A percentile compares a stretch with the other conserved stretches of the same genome.
Evolutionary conservation across 352 stramenopile species (phyloP).

Genomic region (Thalassiosira exigua): DNA sequence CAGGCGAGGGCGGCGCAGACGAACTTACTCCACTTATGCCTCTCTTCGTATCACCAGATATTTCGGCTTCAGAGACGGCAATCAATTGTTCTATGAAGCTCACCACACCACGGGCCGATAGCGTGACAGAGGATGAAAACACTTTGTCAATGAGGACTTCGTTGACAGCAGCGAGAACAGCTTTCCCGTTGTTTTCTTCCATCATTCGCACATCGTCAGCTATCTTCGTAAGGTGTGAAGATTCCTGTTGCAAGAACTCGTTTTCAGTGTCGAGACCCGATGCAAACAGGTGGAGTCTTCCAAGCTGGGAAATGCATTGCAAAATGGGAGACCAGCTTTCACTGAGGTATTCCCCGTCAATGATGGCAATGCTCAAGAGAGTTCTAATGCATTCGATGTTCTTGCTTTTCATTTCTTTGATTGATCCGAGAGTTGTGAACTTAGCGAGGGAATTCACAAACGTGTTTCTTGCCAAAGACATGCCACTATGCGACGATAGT

Average conservation of each 20-base stretch:
- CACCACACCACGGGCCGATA: slow-evolving; percentile 78
- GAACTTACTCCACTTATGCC: slow-evolving; percentile 77
- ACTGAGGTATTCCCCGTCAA: slow-evolving; percentile 96
- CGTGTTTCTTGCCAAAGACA: slow-evolving; percentile 93
- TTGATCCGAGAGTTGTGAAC: slow-evolving; percentile 94
- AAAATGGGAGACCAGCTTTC: slow-evolving; percentile 96
- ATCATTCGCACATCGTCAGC: slow-evolving; percentile 68
- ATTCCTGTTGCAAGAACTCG: slow-evolving; percentile 85
- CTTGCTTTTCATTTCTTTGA: slow-evolving; percentile 95
- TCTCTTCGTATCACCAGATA: slow-evolving; percentile 79
- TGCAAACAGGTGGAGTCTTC: slow-evolving; percentile 94
- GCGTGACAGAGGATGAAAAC: slow-evolving; percentile 80
- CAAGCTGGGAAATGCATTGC: slow-evolving; percentile 96
- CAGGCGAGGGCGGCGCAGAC: slow-evolving; percentile 24
- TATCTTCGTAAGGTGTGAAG: slow-evolving; percentile 50
- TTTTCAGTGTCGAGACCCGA: slow-evolving; percentile 89
- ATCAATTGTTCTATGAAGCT: slow-evolving; percentile 85
- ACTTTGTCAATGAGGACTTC: slow-evolving; percentile 86
- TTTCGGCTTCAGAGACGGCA: slow-evolving; percentile 81
- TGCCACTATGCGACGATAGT: slow-evolving; percentile 88
- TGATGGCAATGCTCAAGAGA: slow-evolving; percentile 95
- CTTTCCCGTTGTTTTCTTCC: slow-evolving; percentile 81
- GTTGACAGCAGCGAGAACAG: slow-evolving; percentile 79
- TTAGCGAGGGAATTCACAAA: slow-evolving; percentile 96
- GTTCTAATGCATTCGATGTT: slow-evolving; percentile 97